phyloP scores from a whole-genome alignment of 163 green algal genomes.

The Picocystis sp. region DNA sequence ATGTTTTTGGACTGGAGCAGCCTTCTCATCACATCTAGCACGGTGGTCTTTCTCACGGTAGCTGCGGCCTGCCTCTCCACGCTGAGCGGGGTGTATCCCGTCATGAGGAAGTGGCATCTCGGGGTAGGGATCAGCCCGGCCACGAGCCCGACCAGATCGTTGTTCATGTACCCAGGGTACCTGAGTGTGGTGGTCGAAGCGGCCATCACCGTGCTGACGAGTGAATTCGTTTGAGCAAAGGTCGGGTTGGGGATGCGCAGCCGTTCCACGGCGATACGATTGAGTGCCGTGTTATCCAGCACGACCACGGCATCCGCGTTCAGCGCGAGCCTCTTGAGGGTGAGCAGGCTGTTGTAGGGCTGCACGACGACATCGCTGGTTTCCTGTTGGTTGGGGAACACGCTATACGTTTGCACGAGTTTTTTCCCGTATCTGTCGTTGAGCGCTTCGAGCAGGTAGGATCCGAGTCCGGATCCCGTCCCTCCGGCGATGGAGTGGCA shows the following conservation, averaged over 20 bases:
- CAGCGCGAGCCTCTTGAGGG: slow-evolving; percentile 85
- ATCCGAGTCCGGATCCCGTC: slow-evolving; percentile 83
- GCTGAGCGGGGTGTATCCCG: slow-evolving; percentile 78
- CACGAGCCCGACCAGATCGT: slow-evolving; percentile 89
- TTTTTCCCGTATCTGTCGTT: slow-evolving; percentile 88
- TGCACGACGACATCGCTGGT: slow-evolving; percentile 93
- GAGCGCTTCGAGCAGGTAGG: slow-evolving; percentile 89
- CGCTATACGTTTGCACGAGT: slow-evolving; percentile 90
- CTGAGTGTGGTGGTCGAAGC: slow-evolving; percentile 88
- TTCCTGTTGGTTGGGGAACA: slow-evolving; percentile 87
- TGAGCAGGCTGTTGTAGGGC: slow-evolving; percentile 97
- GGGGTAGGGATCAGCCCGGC: slow-evolving; percentile 85
- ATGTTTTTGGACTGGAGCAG: slow-evolving; percentile 88
- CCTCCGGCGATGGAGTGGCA: slow-evolving; percentile 94
- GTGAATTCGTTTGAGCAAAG: slow-evolving; percentile 80
- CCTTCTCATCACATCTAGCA: slow-evolving; percentile 94
- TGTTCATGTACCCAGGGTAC: slow-evolving; percentile 98
- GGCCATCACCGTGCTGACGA: slow-evolving; percentile 97
- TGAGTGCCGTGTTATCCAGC: slow-evolving; percentile 95
- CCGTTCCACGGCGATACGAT: slow-evolving; percentile 84
- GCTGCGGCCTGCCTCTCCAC: slow-evolving; percentile 22
- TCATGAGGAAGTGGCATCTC: slow-evolving; percentile 94
- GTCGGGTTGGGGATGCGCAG: slow-evolving; percentile 73
- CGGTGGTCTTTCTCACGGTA: slow-evolving; percentile 82
- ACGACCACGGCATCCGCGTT: slow-evolving; percentile 79